Conservation (phyloP, 75 land plant genomes). For the Pseudotsuga menziesii region DNA sequence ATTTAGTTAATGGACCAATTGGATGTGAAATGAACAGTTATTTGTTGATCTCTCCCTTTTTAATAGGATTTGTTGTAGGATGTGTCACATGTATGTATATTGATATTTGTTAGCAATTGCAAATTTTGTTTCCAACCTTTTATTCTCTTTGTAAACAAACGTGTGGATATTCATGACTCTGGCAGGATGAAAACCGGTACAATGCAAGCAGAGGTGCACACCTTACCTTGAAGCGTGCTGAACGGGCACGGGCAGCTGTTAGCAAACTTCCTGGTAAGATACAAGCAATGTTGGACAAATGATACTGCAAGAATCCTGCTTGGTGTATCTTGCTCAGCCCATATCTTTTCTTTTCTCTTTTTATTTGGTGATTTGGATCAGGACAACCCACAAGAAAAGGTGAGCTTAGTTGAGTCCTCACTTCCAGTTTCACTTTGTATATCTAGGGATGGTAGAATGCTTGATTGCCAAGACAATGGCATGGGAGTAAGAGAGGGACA, state of each 20-base stretch:
- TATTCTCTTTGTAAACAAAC: background rate
- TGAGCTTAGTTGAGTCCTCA: background rate
- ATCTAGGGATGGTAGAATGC: conserved; percentile 62
- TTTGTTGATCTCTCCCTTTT: too few species aligned
- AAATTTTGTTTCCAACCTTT: background rate
- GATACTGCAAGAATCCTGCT: background rate
- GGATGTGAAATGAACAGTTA: too few species aligned
- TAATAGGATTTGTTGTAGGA: too few species aligned
- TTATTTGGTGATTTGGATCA: background rate
- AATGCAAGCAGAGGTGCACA: conserved; percentile 88
- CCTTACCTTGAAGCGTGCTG: conserved; percentile 84
- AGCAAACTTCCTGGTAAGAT: conserved; percentile 73
- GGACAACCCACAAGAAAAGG: background rate
- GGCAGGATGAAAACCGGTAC: conserved; percentile 83
- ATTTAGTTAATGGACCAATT: too few species aligned
- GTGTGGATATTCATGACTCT: background rate
- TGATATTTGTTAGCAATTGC: too few species aligned
- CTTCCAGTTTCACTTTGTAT: background rate
- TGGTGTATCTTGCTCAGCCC: background rate
- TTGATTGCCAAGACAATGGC: conserved; percentile 45
- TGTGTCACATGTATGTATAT: too few species aligned
- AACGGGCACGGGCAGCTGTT: conserved; percentile 71
- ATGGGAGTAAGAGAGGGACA: conserved; percentile 76
- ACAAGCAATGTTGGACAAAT: background rate
- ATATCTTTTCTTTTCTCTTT: background rate